These are phyloP conservation scores for Sphaerobolus stellatus DNA, from an alignment of 1,284 basidiomycete genomes.

Conservation along the genomic window DNA sequence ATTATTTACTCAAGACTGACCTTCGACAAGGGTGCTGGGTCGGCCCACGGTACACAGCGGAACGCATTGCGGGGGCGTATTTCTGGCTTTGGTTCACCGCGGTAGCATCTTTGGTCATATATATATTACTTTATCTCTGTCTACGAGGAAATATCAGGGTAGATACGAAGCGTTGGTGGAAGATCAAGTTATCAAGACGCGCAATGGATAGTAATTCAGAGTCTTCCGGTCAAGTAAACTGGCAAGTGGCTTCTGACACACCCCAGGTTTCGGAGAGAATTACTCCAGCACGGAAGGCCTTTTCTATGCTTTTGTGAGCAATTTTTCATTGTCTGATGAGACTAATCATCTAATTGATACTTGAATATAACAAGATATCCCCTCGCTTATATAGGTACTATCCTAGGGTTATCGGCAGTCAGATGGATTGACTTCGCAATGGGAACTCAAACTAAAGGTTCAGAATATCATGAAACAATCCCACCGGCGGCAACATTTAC, in stretches of 20 bases:
- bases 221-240: not conserved
- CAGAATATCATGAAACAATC: conserved; percentile 14
- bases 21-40: conserved; percentile 42
- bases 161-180: conserved; percentile 35
- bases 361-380: conserved; percentile 26
- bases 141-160: conserved; percentile 38
- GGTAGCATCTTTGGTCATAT: conserved; percentile 33
- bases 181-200: conserved; percentile 27
- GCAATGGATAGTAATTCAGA: not conserved
- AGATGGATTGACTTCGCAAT: conserved; percentile 28
- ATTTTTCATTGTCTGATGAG: conserved; percentile 20
- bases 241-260: not conserved
- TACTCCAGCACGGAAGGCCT: conserved; percentile 9
- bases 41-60: conserved; percentile 28
- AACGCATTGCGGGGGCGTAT: conserved; percentile 41
- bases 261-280: conserved; percentile 1
- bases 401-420: conserved; percentile 29
- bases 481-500: conserved; percentile 34
- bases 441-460: conserved; percentile 28
- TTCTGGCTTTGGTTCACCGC: conserved; percentile 46
- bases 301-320: conserved; percentile 27
- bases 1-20: too few species aligned
- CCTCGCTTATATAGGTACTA: conserved; percentile 26
- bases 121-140: conserved; percentile 41
- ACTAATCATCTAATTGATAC: conserved; percentile 11